Conservation (phyloP, 495 filamentous ascomycete genomes). For the Xylaria scruposa region DNA sequence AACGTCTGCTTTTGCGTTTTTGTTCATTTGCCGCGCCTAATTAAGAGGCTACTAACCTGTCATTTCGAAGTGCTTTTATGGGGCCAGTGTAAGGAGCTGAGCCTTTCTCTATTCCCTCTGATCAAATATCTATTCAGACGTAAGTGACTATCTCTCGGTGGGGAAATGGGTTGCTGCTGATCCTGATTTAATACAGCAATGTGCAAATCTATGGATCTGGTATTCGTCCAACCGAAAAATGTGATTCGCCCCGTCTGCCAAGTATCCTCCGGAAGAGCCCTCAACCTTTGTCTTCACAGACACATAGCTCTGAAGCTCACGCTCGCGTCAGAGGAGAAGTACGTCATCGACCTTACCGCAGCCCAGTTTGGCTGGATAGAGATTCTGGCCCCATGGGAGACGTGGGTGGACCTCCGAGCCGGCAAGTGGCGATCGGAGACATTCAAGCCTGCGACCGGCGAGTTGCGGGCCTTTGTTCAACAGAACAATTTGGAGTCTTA, state of each 20-base stretch:
- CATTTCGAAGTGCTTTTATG: slow-evolving; percentile 7
- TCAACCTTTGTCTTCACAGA: slow-evolving; percentile 14
- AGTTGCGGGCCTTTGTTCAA: neutral
- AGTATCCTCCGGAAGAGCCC: neutral
- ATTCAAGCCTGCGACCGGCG: neutral
- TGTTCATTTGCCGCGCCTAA: neutral
- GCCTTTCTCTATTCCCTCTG: neutral
- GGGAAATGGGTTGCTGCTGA: neutral
- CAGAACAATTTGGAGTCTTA: neutral
- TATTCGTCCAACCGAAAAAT: slow-evolving; percentile 1
- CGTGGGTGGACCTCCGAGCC: slow-evolving; percentile 7
- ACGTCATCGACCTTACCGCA: slow-evolving; percentile 19
- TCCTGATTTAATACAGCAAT: slow-evolving; percentile 4
- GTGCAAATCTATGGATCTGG: slow-evolving; percentile 7
- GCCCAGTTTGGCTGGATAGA: slow-evolving; percentile 23
- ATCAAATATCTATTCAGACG: slow-evolving; percentile 18
- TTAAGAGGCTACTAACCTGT: neutral
- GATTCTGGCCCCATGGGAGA: slow-evolving; percentile 11
- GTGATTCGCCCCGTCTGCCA: slow-evolving; percentile 15
- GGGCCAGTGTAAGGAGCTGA: slow-evolving; percentile 13
- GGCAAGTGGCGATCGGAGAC: neutral
- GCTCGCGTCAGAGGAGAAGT: slow-evolving; percentile 5
- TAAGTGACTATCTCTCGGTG: slow-evolving; percentile 3
- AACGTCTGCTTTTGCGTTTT: neutral
- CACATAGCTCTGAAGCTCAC: slow-evolving; percentile 8